Conservation (phyloP, 192 early-diverging fungal species). For the Entomortierella chlamydospora region DNA sequence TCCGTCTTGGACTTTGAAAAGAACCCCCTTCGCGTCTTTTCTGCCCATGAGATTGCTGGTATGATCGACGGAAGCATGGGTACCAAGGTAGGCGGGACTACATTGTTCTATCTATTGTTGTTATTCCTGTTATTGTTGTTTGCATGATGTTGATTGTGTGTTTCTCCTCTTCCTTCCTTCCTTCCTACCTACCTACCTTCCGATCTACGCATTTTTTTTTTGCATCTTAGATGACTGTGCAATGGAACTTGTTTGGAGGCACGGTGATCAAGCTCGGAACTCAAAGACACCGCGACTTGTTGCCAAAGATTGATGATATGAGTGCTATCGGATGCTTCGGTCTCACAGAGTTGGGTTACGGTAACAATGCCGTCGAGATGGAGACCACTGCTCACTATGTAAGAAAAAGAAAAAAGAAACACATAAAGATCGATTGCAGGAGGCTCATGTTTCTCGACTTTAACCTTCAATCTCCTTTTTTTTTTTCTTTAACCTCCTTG, state of each 20-base stretch:
- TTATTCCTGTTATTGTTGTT: not conserved
- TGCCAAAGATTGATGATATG: conserved; percentile 74
- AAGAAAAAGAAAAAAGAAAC: conserved; percentile 7
- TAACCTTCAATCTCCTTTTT: not conserved
- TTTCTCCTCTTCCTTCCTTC: not conserved
- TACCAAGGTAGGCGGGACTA: conserved; percentile 65
- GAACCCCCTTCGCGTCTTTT: conserved; percentile 74
- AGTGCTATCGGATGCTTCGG: conserved; percentile 80
- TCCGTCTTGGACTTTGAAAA: conserved; percentile 77
- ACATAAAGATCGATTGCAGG: no score
- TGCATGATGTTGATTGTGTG: not conserved
- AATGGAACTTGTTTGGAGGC: conserved; percentile 56
- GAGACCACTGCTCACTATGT: conserved; percentile 75
- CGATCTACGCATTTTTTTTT: no score
- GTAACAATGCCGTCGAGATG: conserved; percentile 88
- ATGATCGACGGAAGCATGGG: conserved; percentile 78
- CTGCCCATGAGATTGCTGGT: conserved; percentile 80
- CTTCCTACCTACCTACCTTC: no score
- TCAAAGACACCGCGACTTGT: conserved; percentile 72
- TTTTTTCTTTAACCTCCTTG: not conserved
- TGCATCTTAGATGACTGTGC: conserved; percentile 42
- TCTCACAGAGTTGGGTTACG: conserved; percentile 82
- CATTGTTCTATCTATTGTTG: conserved; percentile 42
- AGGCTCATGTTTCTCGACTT: no score
- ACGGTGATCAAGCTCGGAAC: conserved; percentile 81